These are phyloP conservation scores for Oehlia diaphana DNA, from an alignment of 192 early-diverging fungal genomes.

Conservation along the genomic window DNA sequence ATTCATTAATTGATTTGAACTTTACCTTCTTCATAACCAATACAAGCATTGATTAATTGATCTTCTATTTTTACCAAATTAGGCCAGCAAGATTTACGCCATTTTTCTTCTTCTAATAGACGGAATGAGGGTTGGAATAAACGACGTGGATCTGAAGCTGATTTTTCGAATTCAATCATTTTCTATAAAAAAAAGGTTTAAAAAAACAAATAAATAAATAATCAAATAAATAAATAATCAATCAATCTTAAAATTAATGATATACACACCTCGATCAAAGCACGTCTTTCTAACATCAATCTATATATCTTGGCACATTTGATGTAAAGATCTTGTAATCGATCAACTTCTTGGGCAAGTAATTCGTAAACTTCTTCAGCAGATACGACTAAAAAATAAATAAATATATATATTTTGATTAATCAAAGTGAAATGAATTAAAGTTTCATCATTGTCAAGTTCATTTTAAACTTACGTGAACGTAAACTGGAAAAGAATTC, in stretches of 20 bases:
- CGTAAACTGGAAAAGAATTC: slow-evolving; percentile 25
- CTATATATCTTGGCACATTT: slow-evolving; percentile 28
- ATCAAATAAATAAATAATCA: background rate
- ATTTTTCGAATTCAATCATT: slow-evolving; percentile 78
- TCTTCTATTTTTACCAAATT: slow-evolving; percentile 67
- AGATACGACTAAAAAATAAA: slow-evolving; percentile 3
- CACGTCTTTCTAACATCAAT: slow-evolving; percentile 25
- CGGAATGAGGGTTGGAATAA: slow-evolving; percentile 75
- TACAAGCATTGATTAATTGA: slow-evolving; percentile 50
- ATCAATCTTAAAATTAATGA: background rate
- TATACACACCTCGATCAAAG: slow-evolving; percentile 17
- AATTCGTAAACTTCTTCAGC: slow-evolving; percentile 25
- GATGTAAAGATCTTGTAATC: slow-evolving; percentile 22
- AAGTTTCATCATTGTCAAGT: background rate
- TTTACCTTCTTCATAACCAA: slow-evolving; percentile 56
- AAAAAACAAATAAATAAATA: background rate
- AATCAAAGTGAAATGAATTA: background rate
- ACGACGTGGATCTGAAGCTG: slow-evolving; percentile 72
- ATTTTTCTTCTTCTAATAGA: slow-evolving; percentile 81
- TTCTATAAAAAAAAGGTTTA: slow-evolving; percentile 31
- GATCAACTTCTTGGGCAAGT: slow-evolving; percentile 19
- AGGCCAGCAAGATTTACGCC: slow-evolving; percentile 75
- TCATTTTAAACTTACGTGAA: slow-evolving; percentile 5
- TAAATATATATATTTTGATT: background rate
- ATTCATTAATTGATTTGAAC: background rate